A percentile compares a stretch with the other conserved stretches of the same genome.
phyloP scores from a whole-genome alignment of 2,329 filamentous ascomycete genomes.

The Calonectria montana region DNA sequence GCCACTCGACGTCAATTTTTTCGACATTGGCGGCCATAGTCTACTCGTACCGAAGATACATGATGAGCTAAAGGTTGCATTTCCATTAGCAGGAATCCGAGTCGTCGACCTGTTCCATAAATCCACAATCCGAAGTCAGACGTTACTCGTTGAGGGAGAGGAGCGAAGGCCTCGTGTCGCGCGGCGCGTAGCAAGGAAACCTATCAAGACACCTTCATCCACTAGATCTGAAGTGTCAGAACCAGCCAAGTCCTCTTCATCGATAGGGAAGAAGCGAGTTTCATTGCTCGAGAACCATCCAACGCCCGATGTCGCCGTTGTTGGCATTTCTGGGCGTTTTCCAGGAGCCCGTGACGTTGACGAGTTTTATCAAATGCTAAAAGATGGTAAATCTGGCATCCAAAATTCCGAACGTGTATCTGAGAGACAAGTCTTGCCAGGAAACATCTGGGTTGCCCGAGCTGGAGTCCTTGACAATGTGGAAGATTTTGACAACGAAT shows the following conservation, averaged over 20 bases:
- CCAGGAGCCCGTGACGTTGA: neutral
- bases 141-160: neutral
- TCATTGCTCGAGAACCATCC: neutral
- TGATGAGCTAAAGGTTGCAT: neutral
- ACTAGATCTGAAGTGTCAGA: neutral
- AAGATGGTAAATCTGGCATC: neutral
- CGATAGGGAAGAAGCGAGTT: neutral
- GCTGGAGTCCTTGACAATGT: neutral
- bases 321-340: neutral
- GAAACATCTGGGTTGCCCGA: neutral
- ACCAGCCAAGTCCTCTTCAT: neutral
- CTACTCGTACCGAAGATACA: neutral
- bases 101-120: neutral
- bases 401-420: neutral
- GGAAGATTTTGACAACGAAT: neutral
- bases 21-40: neutral
- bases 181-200: neutral
- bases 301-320: neutral
- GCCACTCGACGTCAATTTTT: neutral
- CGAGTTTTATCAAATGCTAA: neutral
- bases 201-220: neutral
- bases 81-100: neutral
- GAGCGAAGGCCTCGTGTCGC: neutral
- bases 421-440: neutral
- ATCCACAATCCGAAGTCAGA: neutral